Evolutionary conservation across 2,329 filamentous ascomycete species (phyloP).

Genomic region (Diaporthe velutina): DNA sequence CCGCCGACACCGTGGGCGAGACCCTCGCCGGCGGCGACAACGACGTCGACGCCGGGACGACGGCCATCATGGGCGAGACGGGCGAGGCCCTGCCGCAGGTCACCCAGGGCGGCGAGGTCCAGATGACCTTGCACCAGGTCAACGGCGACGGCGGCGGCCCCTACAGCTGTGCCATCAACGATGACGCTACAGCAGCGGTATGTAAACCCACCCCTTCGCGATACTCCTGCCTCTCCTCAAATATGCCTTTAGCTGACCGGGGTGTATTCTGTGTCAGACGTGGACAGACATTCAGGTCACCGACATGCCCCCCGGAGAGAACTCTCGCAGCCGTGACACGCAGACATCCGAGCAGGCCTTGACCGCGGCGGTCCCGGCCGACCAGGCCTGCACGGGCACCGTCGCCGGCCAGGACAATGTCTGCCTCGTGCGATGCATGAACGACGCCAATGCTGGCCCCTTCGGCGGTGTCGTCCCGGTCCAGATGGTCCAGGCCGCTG

Average conservation of each 20-base stretch:
- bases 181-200: slow-evolving; percentile 64
- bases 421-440: slow-evolving; percentile 74
- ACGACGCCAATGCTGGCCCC: slow-evolving; percentile 70
- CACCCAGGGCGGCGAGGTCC: slow-evolving; percentile 65
- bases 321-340: slow-evolving; percentile 57
- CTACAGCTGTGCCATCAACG: slow-evolving; percentile 75
- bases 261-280: slow-evolving; percentile 44
- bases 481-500: slow-evolving; percentile 44
- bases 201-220: neutral
- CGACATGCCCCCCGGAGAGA: slow-evolving; percentile 63
- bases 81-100: slow-evolving; percentile 71
- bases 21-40: slow-evolving; percentile 66
- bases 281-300: slow-evolving; percentile 69
- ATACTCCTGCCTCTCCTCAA: neutral
- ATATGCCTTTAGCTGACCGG: neutral
- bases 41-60: slow-evolving; percentile 67
- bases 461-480: slow-evolving; percentile 64
- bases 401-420: slow-evolving; percentile 70
- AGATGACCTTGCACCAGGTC: slow-evolving; percentile 76
- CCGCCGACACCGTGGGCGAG: slow-evolving; percentile 52
- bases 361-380: slow-evolving; percentile 64
- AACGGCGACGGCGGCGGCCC: slow-evolving; percentile 76
- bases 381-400: slow-evolving; percentile 69
- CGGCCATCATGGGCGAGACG: slow-evolving; percentile 68
- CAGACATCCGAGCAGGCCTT: slow-evolving; percentile 59